Evolutionary conservation across 1,139 yeast species (phyloP).

Genomic region (Spathaspora sp.): DNA sequence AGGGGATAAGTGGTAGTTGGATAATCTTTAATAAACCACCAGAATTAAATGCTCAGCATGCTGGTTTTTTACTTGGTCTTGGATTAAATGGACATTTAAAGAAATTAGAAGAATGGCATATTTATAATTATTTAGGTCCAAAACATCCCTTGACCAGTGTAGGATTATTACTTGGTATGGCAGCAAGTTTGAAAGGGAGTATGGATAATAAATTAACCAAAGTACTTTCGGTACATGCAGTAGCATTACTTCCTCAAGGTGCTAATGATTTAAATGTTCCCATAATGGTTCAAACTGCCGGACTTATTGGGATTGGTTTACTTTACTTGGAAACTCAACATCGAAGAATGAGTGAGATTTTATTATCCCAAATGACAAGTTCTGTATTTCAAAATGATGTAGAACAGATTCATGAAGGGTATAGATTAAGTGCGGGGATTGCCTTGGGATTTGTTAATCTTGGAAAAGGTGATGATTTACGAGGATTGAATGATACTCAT

Average conservation of each 20-base stretch:
- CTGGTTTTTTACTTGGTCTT: slow-evolving; percentile 89
- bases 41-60: slow-evolving; percentile 75
- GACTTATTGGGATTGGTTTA: slow-evolving; percentile 85
- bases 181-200: slow-evolving; percentile 82
- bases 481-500: slow-evolving; percentile 66
- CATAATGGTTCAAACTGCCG: slow-evolving; percentile 85
- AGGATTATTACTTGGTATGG: slow-evolving; percentile 87
- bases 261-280: slow-evolving; percentile 89
- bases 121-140: slow-evolving; percentile 89
- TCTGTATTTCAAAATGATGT: slow-evolving; percentile 57
- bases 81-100: slow-evolving; percentile 90
- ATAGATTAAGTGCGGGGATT: slow-evolving; percentile 85
- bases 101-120: slow-evolving; percentile 92
- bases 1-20: slow-evolving; percentile 88
- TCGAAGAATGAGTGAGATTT: slow-evolving; percentile 81
- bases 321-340: slow-evolving; percentile 78
- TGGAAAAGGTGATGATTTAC: slow-evolving; percentile 68
- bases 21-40: slow-evolving; percentile 82
- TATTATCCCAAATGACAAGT: slow-evolving; percentile 66
- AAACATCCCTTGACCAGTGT: slow-evolving; percentile 84
- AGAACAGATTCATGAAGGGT: slow-evolving; percentile 70
- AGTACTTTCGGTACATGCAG: slow-evolving; percentile 90
- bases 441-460: slow-evolving; percentile 85
- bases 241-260: slow-evolving; percentile 86
- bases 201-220: slow-evolving; percentile 88